Percentiles rank a stretch among this genome's conserved stretches.
Evolutionary conservation across 805 yeast species (phyloP).

Genomic region (Cyberlindnera bimundalis): DNA sequence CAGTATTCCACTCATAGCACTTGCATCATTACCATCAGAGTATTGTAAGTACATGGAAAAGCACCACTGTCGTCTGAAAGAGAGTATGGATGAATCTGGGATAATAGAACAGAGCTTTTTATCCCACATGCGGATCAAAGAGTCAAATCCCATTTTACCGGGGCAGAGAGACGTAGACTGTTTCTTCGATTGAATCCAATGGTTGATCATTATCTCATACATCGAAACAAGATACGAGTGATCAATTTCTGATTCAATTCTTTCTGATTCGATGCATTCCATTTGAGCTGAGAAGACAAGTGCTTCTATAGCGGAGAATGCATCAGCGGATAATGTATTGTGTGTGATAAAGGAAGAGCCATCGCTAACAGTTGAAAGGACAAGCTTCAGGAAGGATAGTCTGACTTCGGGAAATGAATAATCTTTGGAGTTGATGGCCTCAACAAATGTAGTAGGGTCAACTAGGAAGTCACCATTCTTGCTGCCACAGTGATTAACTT

Average conservation of each 20-base stretch:
- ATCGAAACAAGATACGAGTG: slow-evolving; percentile 29
- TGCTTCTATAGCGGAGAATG: background rate
- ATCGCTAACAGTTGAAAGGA: slow-evolving; percentile 20
- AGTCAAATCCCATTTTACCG: slow-evolving; percentile 20
- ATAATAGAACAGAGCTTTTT: slow-evolving; percentile 13
- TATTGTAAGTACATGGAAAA: slow-evolving; percentile 42
- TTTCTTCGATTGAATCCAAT: slow-evolving; percentile 33
- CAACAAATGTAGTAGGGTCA: background rate
- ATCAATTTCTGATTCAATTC: background rate
- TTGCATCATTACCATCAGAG: slow-evolving; percentile 34
- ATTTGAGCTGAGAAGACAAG: slow-evolving; percentile 20
- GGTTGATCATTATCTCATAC: slow-evolving; percentile 45
- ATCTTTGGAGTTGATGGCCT: background rate
- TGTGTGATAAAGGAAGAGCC: slow-evolving; percentile 23
- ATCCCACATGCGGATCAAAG: slow-evolving; percentile 49
- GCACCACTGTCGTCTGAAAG: slow-evolving; percentile 47
- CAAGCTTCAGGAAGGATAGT: slow-evolving; percentile 26
- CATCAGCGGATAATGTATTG: background rate
- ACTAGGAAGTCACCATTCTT: slow-evolving; percentile 17
- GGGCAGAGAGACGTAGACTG: slow-evolving; percentile 4
- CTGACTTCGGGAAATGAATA: slow-evolving; percentile 39
- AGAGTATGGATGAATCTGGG: slow-evolving; percentile 9
- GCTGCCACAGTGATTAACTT: slow-evolving; percentile 4
- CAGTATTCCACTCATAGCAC: slow-evolving; percentile 28
- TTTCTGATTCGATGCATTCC: slow-evolving; percentile 1